phyloP scores from a whole-genome alignment of 2,329 filamentous ascomycete species.

The Sporothrix globosa region DNA sequence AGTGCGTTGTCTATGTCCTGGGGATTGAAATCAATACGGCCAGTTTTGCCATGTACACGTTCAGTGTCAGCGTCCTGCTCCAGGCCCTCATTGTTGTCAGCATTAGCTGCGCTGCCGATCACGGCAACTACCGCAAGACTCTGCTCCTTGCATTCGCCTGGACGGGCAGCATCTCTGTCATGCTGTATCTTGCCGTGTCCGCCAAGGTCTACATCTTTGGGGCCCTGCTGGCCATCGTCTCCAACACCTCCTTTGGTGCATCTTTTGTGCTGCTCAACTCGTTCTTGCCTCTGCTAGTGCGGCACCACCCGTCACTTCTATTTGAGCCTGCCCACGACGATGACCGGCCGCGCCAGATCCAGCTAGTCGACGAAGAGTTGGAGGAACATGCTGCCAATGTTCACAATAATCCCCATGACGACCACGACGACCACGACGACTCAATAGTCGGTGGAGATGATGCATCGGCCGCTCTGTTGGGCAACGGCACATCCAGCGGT shows the following conservation, averaged over 20 bases:
- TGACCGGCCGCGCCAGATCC: conserved; percentile 38
- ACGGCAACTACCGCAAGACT: conserved; percentile 88
- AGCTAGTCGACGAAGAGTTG: conserved; percentile 44
- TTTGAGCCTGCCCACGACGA: conserved; percentile 19
- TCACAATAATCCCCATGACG: conserved; percentile 38
- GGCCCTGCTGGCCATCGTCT: conserved; percentile 80
- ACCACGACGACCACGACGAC: conserved; percentile 40
- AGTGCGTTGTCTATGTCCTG: conserved; percentile 81
- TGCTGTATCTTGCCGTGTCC: conserved; percentile 81
- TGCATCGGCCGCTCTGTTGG: conserved; percentile 54
- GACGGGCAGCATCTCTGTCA: conserved; percentile 77
- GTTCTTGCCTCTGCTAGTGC: conserved; percentile 86
- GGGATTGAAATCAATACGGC: conserved; percentile 91
- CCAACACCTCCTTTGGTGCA: conserved; percentile 92
- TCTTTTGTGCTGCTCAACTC: conserved; percentile 96
- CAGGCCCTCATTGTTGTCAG: conserved; percentile 92
- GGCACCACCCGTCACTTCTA: conserved; percentile 69
- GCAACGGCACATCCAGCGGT: conserved; percentile 5
- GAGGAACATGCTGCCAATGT: conserved; percentile 40
- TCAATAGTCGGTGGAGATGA: conserved; percentile 44
- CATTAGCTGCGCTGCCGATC: conserved; percentile 94
- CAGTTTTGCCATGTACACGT: conserved; percentile 96
- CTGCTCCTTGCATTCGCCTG: conserved; percentile 85
- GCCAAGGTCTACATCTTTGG: conserved; percentile 78
- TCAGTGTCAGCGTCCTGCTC: conserved; percentile 85